phyloP scores from a whole-genome alignment of 345 rosid species.

The Gossypium arboreum region DNA sequence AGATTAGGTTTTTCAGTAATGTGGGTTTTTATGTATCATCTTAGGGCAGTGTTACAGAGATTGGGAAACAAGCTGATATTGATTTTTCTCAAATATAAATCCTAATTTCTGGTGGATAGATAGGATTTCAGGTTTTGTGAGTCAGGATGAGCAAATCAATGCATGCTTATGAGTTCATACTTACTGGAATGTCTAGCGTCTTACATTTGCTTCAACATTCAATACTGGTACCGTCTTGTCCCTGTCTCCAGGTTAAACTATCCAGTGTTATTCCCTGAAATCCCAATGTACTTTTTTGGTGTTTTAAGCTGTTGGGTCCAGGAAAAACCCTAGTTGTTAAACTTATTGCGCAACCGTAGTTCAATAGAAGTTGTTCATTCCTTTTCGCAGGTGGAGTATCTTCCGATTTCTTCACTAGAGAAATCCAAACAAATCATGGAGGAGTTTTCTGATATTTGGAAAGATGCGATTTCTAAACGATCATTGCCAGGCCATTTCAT shows the following conservation, averaged over 20 bases:
- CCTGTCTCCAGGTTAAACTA: not conserved
- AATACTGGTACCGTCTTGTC: not conserved
- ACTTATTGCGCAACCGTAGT: not conserved
- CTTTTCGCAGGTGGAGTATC: conserved; percentile 74
- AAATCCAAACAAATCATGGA: conserved; percentile 67
- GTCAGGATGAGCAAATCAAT: not conserved
- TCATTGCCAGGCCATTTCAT: conserved; percentile 74
- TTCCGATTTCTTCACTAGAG: conserved; percentile 77
- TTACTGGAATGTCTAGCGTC: not conserved
- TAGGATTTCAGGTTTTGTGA: not conserved
- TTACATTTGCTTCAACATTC: not conserved
- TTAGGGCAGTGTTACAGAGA: not conserved
- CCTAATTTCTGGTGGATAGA: not conserved
- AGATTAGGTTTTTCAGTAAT: not conserved
- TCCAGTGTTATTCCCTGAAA: not conserved
- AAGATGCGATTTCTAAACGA: conserved; percentile 64
- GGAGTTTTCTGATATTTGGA: conserved; percentile 80
- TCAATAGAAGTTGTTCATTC: conserved; percentile 15
- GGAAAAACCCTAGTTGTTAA: not conserved
- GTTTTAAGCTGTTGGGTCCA: not conserved
- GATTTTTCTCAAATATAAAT: not conserved
- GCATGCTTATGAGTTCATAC: not conserved
- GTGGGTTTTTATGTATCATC: not conserved
- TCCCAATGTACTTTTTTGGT: not conserved
- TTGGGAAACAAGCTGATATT: not conserved